These are phyloP conservation scores for Talaromyces sp. DNA, from an alignment of 2,329 filamentous ascomycete genomes.

Conservation along the genomic window DNA sequence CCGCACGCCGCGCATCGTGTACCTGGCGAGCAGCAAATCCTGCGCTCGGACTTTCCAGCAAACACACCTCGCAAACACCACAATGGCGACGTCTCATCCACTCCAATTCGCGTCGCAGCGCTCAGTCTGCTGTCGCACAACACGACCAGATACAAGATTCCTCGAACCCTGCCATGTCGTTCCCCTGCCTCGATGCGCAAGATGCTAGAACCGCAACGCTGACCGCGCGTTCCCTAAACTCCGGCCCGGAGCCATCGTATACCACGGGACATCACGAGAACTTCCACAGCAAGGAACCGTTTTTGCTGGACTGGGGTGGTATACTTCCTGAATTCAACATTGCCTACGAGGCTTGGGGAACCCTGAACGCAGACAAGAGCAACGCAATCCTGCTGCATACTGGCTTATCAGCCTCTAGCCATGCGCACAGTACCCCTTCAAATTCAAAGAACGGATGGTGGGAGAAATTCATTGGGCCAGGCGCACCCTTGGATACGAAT, in stretches of 20 bases:
- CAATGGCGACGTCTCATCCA: conserved; percentile 12
- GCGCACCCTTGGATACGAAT: conserved; percentile 76
- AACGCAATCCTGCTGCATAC: conserved; percentile 93
- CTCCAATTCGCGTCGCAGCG: conserved; percentile 11
- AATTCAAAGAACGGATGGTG: conserved; percentile 95
- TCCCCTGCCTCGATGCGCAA: conserved; percentile 81
- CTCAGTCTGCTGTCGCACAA: conserved; percentile 13
- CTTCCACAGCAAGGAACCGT: conserved; percentile 66
- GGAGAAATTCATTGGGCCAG: conserved; percentile 96
- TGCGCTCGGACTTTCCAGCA: conserved; percentile 3
- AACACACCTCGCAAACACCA: neutral
- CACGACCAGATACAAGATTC: conserved; percentile 15
- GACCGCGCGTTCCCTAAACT: conserved; percentile 58
- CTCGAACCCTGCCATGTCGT: conserved; percentile 75
- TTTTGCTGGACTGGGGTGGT: conserved; percentile 91
- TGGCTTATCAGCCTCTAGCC: conserved; percentile 91
- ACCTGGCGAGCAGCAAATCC: conserved; percentile 7
- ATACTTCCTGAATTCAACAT: conserved; percentile 82
- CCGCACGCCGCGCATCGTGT: conserved; percentile 13
- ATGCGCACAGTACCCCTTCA: conserved; percentile 81
- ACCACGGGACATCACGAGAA: conserved; percentile 77
- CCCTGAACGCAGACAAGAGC: conserved; percentile 68
- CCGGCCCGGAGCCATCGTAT: conserved; percentile 89
- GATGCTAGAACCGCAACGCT: conserved; percentile 73
- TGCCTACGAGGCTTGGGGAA: conserved; percentile 90